Evolutionary conservation across 768 basidiomycete genomes (phyloP).

Genomic region (Vararia minispora): DNA sequence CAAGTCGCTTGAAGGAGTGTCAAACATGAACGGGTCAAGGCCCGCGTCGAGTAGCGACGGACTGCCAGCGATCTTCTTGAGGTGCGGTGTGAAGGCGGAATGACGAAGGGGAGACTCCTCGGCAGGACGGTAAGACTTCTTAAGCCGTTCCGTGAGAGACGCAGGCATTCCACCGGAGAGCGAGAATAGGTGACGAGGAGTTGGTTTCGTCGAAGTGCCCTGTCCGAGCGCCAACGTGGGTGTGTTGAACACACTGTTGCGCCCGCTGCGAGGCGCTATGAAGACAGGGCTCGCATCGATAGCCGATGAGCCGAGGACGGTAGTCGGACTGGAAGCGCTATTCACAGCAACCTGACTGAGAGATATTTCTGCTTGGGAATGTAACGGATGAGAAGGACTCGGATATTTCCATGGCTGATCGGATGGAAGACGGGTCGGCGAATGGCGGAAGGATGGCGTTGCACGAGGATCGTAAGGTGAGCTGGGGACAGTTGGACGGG

Average conservation of each 20-base stretch:
- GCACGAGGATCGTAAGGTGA: slow-evolving; percentile 69
- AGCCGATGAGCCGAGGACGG: slow-evolving; percentile 18
- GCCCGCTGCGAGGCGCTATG: slow-evolving; percentile 21
- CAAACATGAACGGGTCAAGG: slow-evolving; percentile 15
- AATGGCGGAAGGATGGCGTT: slow-evolving; percentile 72
- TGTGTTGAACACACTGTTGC: slow-evolving; percentile 30
- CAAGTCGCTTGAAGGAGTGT: slow-evolving; percentile 7
- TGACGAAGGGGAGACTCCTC: slow-evolving; percentile 37
- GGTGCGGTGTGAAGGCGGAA: not conserved
- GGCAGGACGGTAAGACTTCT: slow-evolving; percentile 17
- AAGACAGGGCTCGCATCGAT: slow-evolving; percentile 26
- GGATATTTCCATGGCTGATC: slow-evolving; percentile 78
- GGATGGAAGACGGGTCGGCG: slow-evolving; percentile 60
- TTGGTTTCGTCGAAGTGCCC: slow-evolving; percentile 16
- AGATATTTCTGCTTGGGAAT: slow-evolving; percentile 53
- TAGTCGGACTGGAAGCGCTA: slow-evolving; percentile 24
- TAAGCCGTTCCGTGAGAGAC: slow-evolving; percentile 21
- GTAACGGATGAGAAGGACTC: slow-evolving; percentile 69
- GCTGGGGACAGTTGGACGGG: slow-evolving; percentile 31
- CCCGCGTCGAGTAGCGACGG: slow-evolving; percentile 16
- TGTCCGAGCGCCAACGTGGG: slow-evolving; percentile 14
- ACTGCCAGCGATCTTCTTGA: slow-evolving; percentile 8
- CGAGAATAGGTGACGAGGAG: slow-evolving; percentile 30
- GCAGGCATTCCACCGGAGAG: slow-evolving; percentile 23
- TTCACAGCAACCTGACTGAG: slow-evolving; percentile 50